Evolutionary conservation across 129 eudicot species (phyloP), one percentile per base, ranked within the genome.

Genomic region (Flaveria bidentis): DNA sequence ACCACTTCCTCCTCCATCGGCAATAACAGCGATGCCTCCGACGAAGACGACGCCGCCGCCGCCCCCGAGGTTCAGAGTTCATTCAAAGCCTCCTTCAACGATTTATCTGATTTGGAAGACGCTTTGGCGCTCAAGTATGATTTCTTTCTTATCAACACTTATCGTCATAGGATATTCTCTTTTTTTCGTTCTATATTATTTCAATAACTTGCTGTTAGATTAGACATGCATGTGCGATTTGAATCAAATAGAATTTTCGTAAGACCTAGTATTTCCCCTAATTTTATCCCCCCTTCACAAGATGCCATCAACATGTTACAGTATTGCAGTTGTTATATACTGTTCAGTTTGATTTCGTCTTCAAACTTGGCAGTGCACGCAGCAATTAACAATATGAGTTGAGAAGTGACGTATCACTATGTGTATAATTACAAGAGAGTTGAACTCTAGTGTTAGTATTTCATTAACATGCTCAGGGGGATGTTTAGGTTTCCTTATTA

Each of bases 101-200:
- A 68, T 39, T 84, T 92, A 75, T 85, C 77, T 57, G 84, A 84
- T 71, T 71, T 89, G 74, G 92, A 92, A 77, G 83, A 89, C 25
- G 91, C 89, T 76, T 85, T 92, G 78, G 96, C 91, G 17, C 51
- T 84, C 72, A 92, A 90, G 93, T 92, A 82, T 65, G 83, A 58
- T 65, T 79, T 46, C 53, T 15, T 25, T 5, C 26, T 23, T 44
- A 2, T 58, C 50, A 47, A 30, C 23, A n/a, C 15, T 2, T 3
- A 6, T 49, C 7, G 8, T 5, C 7, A 36, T 36, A 36, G 36
- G 36, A 30, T 30, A 30, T 30, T 36, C 41, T 0, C 41, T 36
- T 36, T 36, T 0, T 0, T 20, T 20, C 22, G 22, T 20, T 36
- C 41, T 36, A 36, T 36, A 5, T 36, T 36, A 5, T 5, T 36